Evolutionary conservation across 352 stramenopile species (phyloP).

Genomic region (Globisporangium orthogonon): DNA sequence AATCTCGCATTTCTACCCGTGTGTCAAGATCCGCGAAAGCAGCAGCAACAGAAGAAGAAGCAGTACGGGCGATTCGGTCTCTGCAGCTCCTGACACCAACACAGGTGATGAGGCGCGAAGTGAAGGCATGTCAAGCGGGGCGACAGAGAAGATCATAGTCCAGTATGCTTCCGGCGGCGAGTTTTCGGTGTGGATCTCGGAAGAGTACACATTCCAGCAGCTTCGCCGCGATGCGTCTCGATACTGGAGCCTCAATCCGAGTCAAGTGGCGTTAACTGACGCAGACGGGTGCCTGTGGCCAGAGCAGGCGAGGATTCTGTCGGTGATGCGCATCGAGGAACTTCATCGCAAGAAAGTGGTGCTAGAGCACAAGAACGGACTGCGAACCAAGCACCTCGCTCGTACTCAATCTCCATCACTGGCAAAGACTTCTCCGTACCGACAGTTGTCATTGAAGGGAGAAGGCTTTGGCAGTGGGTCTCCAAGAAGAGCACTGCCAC

Average conservation of each 20-base stretch:
- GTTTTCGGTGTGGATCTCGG: constrained; percentile 60
- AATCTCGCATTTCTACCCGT: constrained; percentile 57
- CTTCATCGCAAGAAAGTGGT: constrained; percentile 41
- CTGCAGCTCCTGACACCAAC: constrained; percentile 6
- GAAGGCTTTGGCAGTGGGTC: background rate
- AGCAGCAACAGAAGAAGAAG: constrained; percentile 2
- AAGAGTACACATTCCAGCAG: constrained; percentile 73
- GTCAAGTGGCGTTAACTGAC: constrained; percentile 43
- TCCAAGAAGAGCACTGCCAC: background rate
- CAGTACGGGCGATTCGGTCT: background rate
- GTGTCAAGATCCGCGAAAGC: constrained; percentile 61
- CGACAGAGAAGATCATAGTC: constrained; percentile 46
- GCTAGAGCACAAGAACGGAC: constrained; percentile 39
- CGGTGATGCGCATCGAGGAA: constrained; percentile 46
- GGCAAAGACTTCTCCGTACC: background rate
- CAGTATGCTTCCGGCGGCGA: constrained; percentile 42
- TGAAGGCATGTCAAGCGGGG: constrained; percentile 3
- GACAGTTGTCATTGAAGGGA: background rate
- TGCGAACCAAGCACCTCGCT: constrained; percentile 12
- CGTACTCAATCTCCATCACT: constrained; percentile 9
- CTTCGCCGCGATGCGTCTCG: constrained; percentile 55
- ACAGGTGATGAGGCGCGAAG: constrained; percentile 1
- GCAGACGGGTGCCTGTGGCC: constrained; percentile 68
- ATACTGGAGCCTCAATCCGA: constrained; percentile 56
- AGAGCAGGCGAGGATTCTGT: constrained; percentile 65